Percentiles rank a stretch among this genome's conserved stretches.
Conservation (phyloP, 805 yeast species). For the Kodamaea hsintzibuensis region DNA sequence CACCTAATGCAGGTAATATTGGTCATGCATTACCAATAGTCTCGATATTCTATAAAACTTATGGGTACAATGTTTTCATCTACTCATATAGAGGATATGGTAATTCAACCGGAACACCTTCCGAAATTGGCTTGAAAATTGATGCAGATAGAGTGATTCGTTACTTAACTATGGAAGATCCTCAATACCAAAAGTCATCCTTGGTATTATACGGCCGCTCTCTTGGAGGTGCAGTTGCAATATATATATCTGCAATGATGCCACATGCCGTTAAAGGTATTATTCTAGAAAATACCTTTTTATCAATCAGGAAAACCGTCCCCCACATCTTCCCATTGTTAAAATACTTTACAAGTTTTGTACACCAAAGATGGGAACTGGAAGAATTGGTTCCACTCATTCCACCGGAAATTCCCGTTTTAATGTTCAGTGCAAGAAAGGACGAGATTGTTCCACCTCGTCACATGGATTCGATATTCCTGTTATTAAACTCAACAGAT, state of each 20-base stretch:
- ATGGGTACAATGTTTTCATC: constrained; percentile 75
- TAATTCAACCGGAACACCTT: constrained; percentile 69
- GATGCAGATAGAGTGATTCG: constrained; percentile 77
- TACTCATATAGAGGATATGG: constrained; percentile 95
- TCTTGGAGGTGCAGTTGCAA: constrained; percentile 92
- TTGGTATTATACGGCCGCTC: constrained; percentile 83
- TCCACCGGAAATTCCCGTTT: constrained; percentile 57
- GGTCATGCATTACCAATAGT: constrained; percentile 88
- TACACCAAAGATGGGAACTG: constrained; percentile 84
- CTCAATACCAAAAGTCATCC: constrained; percentile 51
- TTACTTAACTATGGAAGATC: constrained; percentile 51
- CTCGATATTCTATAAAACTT: constrained; percentile 57
- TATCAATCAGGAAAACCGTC: constrained; percentile 68
- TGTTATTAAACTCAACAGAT: constrained; percentile 47
- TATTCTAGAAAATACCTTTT: constrained; percentile 84
- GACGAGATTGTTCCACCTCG: constrained; percentile 93
- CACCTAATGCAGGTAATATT: constrained; percentile 96
- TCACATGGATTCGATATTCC: constrained; percentile 68
- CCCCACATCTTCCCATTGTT: constrained; percentile 74
- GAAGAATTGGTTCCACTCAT: constrained; percentile 56
- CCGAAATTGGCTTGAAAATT: constrained; percentile 74
- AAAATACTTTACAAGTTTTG: constrained; percentile 53
- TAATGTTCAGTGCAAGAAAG: constrained; percentile 67
- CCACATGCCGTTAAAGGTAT: constrained; percentile 57
- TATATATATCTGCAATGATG: constrained; percentile 69